phyloP scores from a whole-genome alignment of 257 asterid species.

The Prunella vulgaris region DNA sequence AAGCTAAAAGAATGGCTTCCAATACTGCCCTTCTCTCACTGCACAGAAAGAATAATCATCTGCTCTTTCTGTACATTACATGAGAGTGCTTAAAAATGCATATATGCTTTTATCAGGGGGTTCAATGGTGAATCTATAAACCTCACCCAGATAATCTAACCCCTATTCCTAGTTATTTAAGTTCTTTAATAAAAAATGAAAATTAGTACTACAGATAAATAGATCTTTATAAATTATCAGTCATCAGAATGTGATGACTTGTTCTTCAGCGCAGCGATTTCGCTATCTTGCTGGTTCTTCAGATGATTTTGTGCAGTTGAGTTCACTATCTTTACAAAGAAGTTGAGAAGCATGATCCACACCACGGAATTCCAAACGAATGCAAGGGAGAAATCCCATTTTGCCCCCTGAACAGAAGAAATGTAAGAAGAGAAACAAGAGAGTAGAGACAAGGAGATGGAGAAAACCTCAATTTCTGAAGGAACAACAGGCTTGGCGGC shows the following conservation, averaged over 20 bases:
- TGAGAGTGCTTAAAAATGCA: conserved; percentile 13
- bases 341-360: conserved; percentile 76
- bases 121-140: conserved; percentile 23
- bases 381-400: conserved; percentile 74
- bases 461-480: conserved; percentile 55
- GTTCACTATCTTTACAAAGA: conserved; percentile 66
- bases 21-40: not conserved
- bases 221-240: conserved; percentile 14
- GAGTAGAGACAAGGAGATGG: not conserved
- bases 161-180: conserved; percentile 21
- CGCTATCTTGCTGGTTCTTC: conserved; percentile 63
- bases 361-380: conserved; percentile 75
- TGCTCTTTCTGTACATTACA: conserved; percentile 22
- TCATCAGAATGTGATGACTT: conserved; percentile 31
- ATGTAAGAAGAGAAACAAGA: not conserved
- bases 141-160: conserved; percentile 21
- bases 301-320: conserved; percentile 63
- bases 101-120: conserved; percentile 18
- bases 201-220: not conserved
- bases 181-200: not conserved
- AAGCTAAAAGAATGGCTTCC: not conserved
- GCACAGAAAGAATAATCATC: not conserved
- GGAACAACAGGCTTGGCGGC: conserved; percentile 51
- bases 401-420: conserved; percentile 36
- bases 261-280: conserved; percentile 47